A percentile compares a stretch with the other conserved stretches of the same genome.
Evolutionary conservation across 805 yeast species (phyloP).

Genomic region (Wickerhamomyces ciferrii): DNA sequence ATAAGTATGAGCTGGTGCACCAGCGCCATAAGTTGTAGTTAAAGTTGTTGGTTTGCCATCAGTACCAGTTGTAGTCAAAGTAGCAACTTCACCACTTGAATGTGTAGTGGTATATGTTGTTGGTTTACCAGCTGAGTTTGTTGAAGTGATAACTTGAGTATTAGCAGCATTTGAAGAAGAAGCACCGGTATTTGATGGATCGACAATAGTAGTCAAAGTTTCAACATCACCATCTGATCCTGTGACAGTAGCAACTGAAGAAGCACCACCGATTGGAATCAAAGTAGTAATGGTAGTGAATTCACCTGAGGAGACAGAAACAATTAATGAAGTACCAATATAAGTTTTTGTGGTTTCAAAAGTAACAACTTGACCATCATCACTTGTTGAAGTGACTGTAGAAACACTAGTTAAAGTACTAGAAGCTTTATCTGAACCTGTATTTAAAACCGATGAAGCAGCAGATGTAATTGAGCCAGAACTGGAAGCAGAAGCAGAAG

Average conservation of each 20-base stretch:
- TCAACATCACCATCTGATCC: not conserved
- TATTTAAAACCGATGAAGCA: not conserved
- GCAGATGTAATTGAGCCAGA: not conserved
- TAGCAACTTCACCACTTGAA: slow-evolving; percentile 15
- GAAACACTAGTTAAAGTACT: not conserved
- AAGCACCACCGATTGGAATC: not conserved
- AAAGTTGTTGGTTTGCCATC: slow-evolving; percentile 20
- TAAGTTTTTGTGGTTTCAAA: not conserved
- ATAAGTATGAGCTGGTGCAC: slow-evolving; percentile 7
- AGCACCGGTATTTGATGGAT: not conserved
- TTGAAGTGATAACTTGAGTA: slow-evolving; percentile 5
- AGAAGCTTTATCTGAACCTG: not conserved
- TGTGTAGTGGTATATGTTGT: not conserved
- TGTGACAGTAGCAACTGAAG: not conserved
- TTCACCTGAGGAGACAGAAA: not conserved
- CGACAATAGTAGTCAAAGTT: not conserved
- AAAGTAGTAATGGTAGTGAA: not conserved
- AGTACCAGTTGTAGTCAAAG: slow-evolving; percentile 10
- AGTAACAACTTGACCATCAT: not conserved
- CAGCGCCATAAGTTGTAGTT: slow-evolving; percentile 4
- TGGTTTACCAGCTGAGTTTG: not conserved
- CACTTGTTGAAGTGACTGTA: not conserved
- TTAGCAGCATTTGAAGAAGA: not conserved
- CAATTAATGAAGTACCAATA: not conserved
- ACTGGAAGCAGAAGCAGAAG: not conserved